Base-by-base conservation (phyloP, 1,284 basidiomycete species). In the Boletus semigastroideus region DNA sequence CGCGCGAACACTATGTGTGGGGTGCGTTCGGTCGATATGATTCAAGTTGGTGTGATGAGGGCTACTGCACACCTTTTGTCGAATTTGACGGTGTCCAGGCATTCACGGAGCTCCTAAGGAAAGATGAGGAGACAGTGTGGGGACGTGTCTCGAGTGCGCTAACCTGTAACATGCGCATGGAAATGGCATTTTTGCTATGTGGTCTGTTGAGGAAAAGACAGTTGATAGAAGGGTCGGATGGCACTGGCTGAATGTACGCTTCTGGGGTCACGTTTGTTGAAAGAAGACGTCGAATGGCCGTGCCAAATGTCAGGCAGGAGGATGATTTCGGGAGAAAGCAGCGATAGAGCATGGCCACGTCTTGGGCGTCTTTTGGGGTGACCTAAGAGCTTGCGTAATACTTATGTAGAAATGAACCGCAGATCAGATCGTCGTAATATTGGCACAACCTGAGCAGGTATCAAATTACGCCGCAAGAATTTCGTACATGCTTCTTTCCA, bases 121-220 rank as follows among this genome's bases (percentile, higher is more conserved):
- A 25, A 25, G 43, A 40, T 57, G 55, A 55, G 50, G 48, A 36
- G 6, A 44, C 30, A 25, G 33, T 30, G 34, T 12, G 25, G 48
- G 47, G 20, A 52, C 13, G 31, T 27, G 45, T 14, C 6, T 38
- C 16, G 19, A 16, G 59, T 61, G 57, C 49, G 43, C 63, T 49
- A 6, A 87, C 90, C 71, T 82, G 75, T 38, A 96, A 75, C 60
- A 97, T 78, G 27, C 77, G 77, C 51, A 83, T 72, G 6, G 90
- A 93, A 49, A 98, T 90, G 17, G 94, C 93, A 74, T 98, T 98
- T 78, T 87, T 94, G 57, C 85, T 86, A 58, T 87, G 78, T 4
- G 92, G 90, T 49, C 92, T 78, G 64, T 96, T 92, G 58, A 97
- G 78, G 33, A 78, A 79, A 20, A 90, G 74, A 56, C 78, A 84